Conservation (phyloP, 2,329 filamentous ascomycete genomes). For the Cadophora malorum region DNA sequence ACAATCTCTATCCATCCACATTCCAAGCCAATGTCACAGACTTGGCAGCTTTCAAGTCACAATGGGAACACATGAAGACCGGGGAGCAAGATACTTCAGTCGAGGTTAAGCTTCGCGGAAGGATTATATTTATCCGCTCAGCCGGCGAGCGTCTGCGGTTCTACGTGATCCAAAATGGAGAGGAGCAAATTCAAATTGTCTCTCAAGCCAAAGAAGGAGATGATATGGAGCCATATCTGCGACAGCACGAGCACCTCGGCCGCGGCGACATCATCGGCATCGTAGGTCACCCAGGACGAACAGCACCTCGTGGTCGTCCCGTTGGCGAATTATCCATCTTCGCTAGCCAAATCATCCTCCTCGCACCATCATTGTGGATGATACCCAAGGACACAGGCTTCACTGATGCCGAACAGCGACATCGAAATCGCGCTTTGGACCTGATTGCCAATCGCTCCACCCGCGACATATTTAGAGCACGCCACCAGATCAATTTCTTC, state of each 20-base stretch:
- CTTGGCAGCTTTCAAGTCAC: not conserved
- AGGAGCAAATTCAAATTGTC: constrained; percentile 74
- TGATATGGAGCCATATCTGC: constrained; percentile 72
- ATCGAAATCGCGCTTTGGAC: constrained; percentile 92
- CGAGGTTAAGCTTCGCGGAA: not conserved
- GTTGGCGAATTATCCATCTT: constrained; percentile 90
- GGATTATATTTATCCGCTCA: not conserved
- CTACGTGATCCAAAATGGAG: constrained; percentile 2
- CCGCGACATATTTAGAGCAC: constrained; percentile 81
- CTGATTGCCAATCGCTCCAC: constrained; percentile 91
- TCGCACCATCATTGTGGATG: constrained; percentile 91
- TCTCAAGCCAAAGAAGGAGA: constrained; percentile 83
- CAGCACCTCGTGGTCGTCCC: constrained; percentile 72
- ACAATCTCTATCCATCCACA: not conserved
- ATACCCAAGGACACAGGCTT: constrained; percentile 93
- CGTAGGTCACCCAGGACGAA: constrained; percentile 82
- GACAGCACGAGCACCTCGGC: constrained; percentile 87
- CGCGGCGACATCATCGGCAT: constrained; percentile 93
- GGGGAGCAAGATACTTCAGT: not conserved
- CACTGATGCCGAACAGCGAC: constrained; percentile 92
- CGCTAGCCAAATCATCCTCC: constrained; percentile 81
- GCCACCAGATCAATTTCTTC: constrained; percentile 86
- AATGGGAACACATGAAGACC: not conserved
- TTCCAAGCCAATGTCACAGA: not conserved
- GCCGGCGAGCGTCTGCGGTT: not conserved